These are phyloP conservation scores for Dendrocalamus sinicus DNA, from an alignment of 176 grass and related monocot species.

Conservation along the genomic window DNA sequence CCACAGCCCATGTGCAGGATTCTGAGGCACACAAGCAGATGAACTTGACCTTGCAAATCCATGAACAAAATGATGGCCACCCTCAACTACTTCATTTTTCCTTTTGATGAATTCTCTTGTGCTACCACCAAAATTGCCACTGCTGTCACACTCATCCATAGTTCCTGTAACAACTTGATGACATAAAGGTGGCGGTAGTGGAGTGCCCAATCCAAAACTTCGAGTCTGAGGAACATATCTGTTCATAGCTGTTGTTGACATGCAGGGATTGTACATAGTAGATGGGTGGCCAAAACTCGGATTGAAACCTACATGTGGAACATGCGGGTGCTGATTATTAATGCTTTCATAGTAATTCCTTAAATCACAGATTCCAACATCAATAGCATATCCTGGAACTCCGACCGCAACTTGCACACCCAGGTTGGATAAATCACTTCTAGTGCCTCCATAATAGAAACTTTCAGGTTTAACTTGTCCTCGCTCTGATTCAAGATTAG, in stretches of 20 bases:
- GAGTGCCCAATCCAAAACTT: slow-evolving; percentile 51
- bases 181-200: slow-evolving; percentile 32
- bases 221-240: slow-evolving; percentile 49
- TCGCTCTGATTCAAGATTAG: slow-evolving; percentile 50
- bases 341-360: slow-evolving; percentile 37
- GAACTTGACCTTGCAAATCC: slow-evolving; percentile 62
- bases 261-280: slow-evolving; percentile 49
- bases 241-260: slow-evolving; percentile 43
- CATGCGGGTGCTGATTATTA: slow-evolving; percentile 50
- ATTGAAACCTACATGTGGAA: slow-evolving; percentile 37
- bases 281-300: slow-evolving; percentile 40
- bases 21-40: slow-evolving; percentile 52
- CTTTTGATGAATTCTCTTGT: slow-evolving; percentile 54
- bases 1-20: slow-evolving; percentile 48
- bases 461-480: slow-evolving; percentile 48
- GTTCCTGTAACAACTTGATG: slow-evolving; percentile 47
- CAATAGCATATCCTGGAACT: slow-evolving; percentile 46
- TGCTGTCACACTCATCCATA: slow-evolving; percentile 52
- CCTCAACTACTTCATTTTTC: slow-evolving; percentile 50
- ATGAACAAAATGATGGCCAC: slow-evolving; percentile 50
- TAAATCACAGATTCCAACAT: slow-evolving; percentile 43
- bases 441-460: slow-evolving; percentile 44
- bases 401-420: slow-evolving; percentile 40
- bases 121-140: slow-evolving; percentile 43
- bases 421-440: slow-evolving; percentile 37